Base-by-base conservation (phyloP, 208 protist species). In the Acanthamoeba castellanii region DNA sequence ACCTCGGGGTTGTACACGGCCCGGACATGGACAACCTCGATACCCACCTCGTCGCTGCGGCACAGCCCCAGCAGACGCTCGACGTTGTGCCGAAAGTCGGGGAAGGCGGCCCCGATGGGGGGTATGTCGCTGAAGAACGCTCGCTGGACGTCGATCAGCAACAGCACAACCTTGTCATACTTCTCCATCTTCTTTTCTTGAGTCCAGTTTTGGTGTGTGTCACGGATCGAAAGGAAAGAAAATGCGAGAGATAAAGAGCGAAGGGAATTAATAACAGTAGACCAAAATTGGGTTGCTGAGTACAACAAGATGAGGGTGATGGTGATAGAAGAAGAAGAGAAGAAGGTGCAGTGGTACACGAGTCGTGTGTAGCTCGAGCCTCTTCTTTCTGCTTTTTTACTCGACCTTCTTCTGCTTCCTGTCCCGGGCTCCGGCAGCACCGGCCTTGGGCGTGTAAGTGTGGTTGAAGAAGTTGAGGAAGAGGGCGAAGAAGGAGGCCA, bases 401-500 rank as follows among this genome's bases (percentile, higher is more conserved):
- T 81, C 70, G 70, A 81, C 70, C 70, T 81, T 81, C 70, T 42
- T 81, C 70, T 81, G 70, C 70, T 81, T 81, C 30, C 30, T 81
- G 70, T 81, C 70, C 70, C 70, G 32, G 30, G 70, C 32, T 32
- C 30, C 70, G 32, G 70, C 70, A 22, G 70, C 37, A 11, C 70
- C 70, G 1, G 70, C n/a, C 25, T 42, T 81, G 70, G 70, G 70
- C 78, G 61, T 87, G 87, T 92, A 92, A 8, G 61, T 57, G 47
- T 92, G 37, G 87, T 81, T 92, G 87, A 92, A 92, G 87, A 92
- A 92, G 68, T 47, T 52, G 42, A 57, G 37, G 87, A 92, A 92
- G 87, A 92, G 87, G 68, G 25, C 52, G 27, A 92, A 92, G 87
- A 92, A 92, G 45, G 87, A 50, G 27, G 52, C 52, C 64, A 72